Conservation (phyloP, 2,329 filamentous ascomycete genomes). For the Ceratocystis harringtonii region DNA sequence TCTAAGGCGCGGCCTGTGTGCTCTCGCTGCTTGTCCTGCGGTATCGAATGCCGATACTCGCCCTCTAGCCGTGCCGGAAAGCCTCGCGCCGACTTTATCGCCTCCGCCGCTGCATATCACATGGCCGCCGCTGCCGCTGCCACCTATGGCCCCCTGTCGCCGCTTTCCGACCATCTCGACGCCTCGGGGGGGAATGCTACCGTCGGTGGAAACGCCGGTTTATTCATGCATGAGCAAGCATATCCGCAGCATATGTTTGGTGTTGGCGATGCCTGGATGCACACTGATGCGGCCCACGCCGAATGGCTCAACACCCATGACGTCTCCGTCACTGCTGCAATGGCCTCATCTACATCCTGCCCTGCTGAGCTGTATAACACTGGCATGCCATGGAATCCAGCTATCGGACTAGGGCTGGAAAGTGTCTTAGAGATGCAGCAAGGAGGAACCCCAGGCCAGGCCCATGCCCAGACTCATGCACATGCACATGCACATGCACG, state of each 20-base stretch:
- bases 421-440: not conserved
- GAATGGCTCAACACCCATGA: conserved; percentile 4
- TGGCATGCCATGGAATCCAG: conserved; percentile 29
- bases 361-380: conserved; percentile 25
- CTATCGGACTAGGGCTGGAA: conserved; percentile 12
- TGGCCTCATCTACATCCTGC: not conserved
- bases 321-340: not conserved
- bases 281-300: conserved; percentile 21
- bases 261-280: conserved; percentile 5
- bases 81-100: conserved; percentile 11
- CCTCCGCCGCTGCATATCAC: not conserved
- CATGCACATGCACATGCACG: conserved; percentile 23
- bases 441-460: not conserved
- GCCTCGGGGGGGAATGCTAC: not conserved
- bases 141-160: conserved; percentile 1
- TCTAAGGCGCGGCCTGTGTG: conserved; percentile 39
- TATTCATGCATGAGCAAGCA: conserved; percentile 8
- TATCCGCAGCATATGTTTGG: conserved; percentile 10
- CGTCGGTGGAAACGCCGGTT: not conserved
- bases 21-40: conserved; percentile 35
- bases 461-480: conserved; percentile 24
- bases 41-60: conserved; percentile 37
- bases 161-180: not conserved
- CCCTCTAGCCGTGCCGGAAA: conserved; percentile 35
- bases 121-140: not conserved